Evolutionary conservation across 177 flowering plant genomes (phyloP), one percentile per base, ranked within the genome.

Genomic region (Telopea speciosissima): DNA sequence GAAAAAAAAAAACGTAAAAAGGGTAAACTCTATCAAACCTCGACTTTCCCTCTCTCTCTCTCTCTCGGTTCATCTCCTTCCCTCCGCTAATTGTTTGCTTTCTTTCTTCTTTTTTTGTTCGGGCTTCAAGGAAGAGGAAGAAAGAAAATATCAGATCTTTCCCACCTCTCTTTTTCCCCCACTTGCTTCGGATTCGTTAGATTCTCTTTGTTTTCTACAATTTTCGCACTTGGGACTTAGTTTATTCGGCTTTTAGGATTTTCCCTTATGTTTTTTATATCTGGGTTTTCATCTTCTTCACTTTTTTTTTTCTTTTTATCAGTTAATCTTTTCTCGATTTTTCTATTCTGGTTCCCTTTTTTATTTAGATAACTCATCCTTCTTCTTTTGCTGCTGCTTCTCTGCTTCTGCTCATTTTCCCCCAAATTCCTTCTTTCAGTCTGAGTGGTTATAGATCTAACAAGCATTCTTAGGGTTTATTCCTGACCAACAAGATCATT

Each of bases 381-480:
- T 28, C n/a, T n/a, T n/a, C n/a, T n/a, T n/a, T n/a, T n/a, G n/a
- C n/a, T n/a, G n/a, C n/a, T n/a, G n/a, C n/a, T n/a, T n/a, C n/a
- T n/a, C n/a, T n/a, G n/a, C n/a, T n/a, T n/a, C n/a, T n/a, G n/a
- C n/a, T n/a, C n/a, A n/a, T n/a, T n/a, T n/a, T n/a, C n/a, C n/a
- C n/a, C n/a, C n/a, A n/a, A n/a, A n/a, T n/a, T n/a, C 40, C 40
- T 19, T n/a, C 33, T 68, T 17, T 69, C 21, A 40, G 16, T 40
- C 71, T 65, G 31, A 14, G 61, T 72, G 66, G 64, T 58, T 68
- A 64, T 67, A 71, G 81, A 81, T 80, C 80, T 75, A 72, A 63
- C 33, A 17, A 26, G 69, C 25, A 24, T 62, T 65, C 69, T 62
- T 78, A 72, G 76, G 81, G 82, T 81, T 76, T 72, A 60, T 62